phyloP scores from a whole-genome alignment of 352 stramenopile genomes.

The Elongisporangium senticosum region DNA sequence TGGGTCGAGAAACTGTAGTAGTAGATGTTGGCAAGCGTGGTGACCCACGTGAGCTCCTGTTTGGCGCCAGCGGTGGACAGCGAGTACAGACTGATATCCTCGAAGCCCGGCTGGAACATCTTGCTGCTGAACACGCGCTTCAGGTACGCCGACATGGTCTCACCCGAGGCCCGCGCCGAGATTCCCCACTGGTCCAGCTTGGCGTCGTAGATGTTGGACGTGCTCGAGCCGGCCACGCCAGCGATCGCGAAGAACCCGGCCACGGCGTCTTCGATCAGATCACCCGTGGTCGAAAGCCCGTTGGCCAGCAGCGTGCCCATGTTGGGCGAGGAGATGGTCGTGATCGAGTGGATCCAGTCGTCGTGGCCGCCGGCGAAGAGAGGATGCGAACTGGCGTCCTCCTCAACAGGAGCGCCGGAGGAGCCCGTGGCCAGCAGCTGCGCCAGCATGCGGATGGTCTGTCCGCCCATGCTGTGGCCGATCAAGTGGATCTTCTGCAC shows the following conservation, averaged over 20 bases:
- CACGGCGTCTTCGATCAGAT: conserved; percentile 23
- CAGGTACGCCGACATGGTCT: conserved; percentile 29
- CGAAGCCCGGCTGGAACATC: conserved; percentile 25
- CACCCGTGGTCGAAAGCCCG: conserved; percentile 20
- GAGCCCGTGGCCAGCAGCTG: conserved; percentile 35
- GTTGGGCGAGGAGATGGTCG: conserved; percentile 39
- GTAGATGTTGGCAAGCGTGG: conserved; percentile 24
- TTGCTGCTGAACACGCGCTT: conserved; percentile 28
- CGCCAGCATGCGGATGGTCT: conserved; percentile 44
- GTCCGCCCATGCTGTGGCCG: conserved; percentile 50
- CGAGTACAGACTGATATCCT: conserved; percentile 21
- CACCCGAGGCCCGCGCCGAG: conserved; percentile 13
- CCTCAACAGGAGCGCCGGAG: conserved; percentile 16
- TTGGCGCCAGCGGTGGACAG: conserved; percentile 18
- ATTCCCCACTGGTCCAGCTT: conserved; percentile 50
- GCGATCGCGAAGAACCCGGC: conserved; percentile 16
- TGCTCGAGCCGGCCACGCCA: conserved; percentile 18
- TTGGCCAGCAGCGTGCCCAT: conserved; percentile 33
- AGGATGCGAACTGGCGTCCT: conserved; percentile 14
- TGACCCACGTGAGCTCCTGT: conserved; percentile 31
- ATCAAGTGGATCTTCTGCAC: conserved; percentile 40
- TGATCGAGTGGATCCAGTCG: conserved; percentile 50
- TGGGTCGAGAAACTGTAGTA: conserved; percentile 28
- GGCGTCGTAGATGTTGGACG: conserved; percentile 21
- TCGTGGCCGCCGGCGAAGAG: conserved; percentile 33